phyloP scores from a whole-genome alignment of 768 basidiomycete genomes.

The Cantharellus anzutake region DNA sequence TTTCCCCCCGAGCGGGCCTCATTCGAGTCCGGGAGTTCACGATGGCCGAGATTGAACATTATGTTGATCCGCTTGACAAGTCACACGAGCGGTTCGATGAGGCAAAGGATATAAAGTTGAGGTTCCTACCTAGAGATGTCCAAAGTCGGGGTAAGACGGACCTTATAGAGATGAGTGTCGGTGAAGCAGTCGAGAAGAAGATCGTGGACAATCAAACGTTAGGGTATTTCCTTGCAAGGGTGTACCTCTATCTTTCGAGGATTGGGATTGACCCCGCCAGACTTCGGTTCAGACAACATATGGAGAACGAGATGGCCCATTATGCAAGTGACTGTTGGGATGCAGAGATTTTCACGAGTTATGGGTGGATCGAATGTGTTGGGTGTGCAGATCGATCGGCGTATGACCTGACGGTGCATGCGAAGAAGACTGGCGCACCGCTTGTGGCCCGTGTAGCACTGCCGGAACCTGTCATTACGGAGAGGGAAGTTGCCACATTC shows the following conservation, averaged over 20 bases:
- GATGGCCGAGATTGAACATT: slow-evolving; percentile 99
- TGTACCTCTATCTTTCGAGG: slow-evolving; percentile 71
- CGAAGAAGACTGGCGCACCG: slow-evolving; percentile 61
- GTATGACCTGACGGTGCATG: slow-evolving; percentile 86
- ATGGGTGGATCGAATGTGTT: slow-evolving; percentile 96
- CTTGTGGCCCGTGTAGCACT: slow-evolving; percentile 75
- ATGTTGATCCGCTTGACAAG: slow-evolving; percentile 88
- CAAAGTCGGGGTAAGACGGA: slow-evolving; percentile 58
- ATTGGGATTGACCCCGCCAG: slow-evolving; percentile 76
- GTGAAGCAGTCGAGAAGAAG: slow-evolving; percentile 72
- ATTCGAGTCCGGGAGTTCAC: slow-evolving; percentile 97
- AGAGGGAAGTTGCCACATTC: slow-evolving; percentile 60
- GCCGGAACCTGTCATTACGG: slow-evolving; percentile 66
- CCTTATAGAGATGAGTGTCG: slow-evolving; percentile 48
- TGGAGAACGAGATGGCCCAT: slow-evolving; percentile 99
- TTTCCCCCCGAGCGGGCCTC: slow-evolving; percentile 88
- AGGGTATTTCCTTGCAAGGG: slow-evolving; percentile 90
- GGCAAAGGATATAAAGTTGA: slow-evolving; percentile 52
- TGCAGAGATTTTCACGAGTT: slow-evolving; percentile 87
- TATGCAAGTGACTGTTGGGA: slow-evolving; percentile 99
- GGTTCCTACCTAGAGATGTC: slow-evolving; percentile 65
- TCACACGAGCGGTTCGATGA: slow-evolving; percentile 67
- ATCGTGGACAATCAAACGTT: slow-evolving; percentile 93
- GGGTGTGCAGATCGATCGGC: slow-evolving; percentile 97
- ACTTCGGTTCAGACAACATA: slow-evolving; percentile 91